These are phyloP conservation scores for Xylaria telfairii DNA, from an alignment of 495 filamentous ascomycete species.

Conservation along the genomic window DNA sequence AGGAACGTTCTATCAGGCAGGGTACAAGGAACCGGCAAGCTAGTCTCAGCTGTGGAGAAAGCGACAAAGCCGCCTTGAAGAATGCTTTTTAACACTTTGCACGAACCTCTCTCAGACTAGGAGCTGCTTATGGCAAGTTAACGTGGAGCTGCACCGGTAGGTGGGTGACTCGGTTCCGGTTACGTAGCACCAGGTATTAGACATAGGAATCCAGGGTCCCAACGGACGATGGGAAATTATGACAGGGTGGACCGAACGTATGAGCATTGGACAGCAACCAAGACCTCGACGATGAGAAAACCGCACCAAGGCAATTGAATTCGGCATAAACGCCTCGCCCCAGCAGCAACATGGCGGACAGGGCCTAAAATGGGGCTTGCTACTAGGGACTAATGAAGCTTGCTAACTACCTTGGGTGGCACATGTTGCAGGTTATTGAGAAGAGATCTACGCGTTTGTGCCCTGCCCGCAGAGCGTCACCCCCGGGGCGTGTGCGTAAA, in stretches of 20 bases:
- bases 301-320: slow-evolving; percentile 19
- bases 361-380: slow-evolving; percentile 24
- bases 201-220: slow-evolving; percentile 15
- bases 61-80: slow-evolving; percentile 22
- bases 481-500: neutral
- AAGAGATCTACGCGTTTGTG: slow-evolving; percentile 26
- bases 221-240: slow-evolving; percentile 28
- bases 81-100: slow-evolving; percentile 19
- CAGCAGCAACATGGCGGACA: slow-evolving; percentile 2
- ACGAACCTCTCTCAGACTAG: slow-evolving; percentile 15
- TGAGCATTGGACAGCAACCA: slow-evolving; percentile 24
- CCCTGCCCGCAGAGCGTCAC: slow-evolving; percentile 2
- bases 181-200: slow-evolving; percentile 21
- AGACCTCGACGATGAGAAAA: slow-evolving; percentile 14
- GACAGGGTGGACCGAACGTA: slow-evolving; percentile 24
- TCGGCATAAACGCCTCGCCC: slow-evolving; percentile 25
- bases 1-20: slow-evolving; percentile 24
- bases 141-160: slow-evolving; percentile 21
- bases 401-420: slow-evolving; percentile 24
- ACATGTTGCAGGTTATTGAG: slow-evolving; percentile 24
- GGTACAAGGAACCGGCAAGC: slow-evolving; percentile 18
- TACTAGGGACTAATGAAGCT: slow-evolving; percentile 12
- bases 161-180: slow-evolving; percentile 24
- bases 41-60: slow-evolving; percentile 27
- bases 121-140: slow-evolving; percentile 21